These are phyloP conservation scores for Ophiocordyceps camponoti-floridani DNA, from an alignment of 2,329 filamentous ascomycete species.

Conservation along the genomic window DNA sequence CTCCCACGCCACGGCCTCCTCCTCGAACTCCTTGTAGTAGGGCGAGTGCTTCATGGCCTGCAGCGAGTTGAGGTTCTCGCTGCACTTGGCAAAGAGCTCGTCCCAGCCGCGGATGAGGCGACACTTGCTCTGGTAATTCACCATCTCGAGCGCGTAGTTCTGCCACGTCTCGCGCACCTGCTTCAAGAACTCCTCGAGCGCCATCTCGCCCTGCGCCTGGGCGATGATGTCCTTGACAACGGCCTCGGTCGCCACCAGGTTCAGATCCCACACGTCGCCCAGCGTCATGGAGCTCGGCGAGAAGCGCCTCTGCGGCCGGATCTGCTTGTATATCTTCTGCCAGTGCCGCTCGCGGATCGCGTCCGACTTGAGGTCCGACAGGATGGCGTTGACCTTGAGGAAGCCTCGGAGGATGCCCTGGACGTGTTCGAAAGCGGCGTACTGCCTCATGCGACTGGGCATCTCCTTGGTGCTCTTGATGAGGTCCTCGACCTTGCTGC, in stretches of 20 bases:
- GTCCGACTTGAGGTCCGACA: slow-evolving; percentile 87
- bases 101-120: slow-evolving; percentile 96
- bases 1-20: slow-evolving; percentile 92
- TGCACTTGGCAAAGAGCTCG: slow-evolving; percentile 94
- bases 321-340: slow-evolving; percentile 92
- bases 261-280: slow-evolving; percentile 97
- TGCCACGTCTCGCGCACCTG: slow-evolving; percentile 95
- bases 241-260: slow-evolving; percentile 70
- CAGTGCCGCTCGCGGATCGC: slow-evolving; percentile 93
- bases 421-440: slow-evolving; percentile 98
- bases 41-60: slow-evolving; percentile 98
- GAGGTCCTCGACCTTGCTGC: slow-evolving; percentile 72
- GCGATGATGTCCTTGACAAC: slow-evolving; percentile 85
- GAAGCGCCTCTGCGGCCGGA: slow-evolving; percentile 85
- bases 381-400: slow-evolving; percentile 75
- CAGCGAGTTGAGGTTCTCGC: slow-evolving; percentile 90
- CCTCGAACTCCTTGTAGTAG: slow-evolving; percentile 98
- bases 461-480: slow-evolving; percentile 99
- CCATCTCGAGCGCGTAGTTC: slow-evolving; percentile 81
- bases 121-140: slow-evolving; percentile 96
- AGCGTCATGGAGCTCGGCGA: slow-evolving; percentile 88
- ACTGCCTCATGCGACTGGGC: slow-evolving; percentile 97
- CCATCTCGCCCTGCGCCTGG: slow-evolving; percentile 96
- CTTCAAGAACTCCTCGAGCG: slow-evolving; percentile 89
- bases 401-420: slow-evolving; percentile 78